These are phyloP conservation scores for Fusarium bulbicola DNA, from an alignment of 2,329 filamentous ascomycete genomes.

Conservation along the genomic window DNA sequence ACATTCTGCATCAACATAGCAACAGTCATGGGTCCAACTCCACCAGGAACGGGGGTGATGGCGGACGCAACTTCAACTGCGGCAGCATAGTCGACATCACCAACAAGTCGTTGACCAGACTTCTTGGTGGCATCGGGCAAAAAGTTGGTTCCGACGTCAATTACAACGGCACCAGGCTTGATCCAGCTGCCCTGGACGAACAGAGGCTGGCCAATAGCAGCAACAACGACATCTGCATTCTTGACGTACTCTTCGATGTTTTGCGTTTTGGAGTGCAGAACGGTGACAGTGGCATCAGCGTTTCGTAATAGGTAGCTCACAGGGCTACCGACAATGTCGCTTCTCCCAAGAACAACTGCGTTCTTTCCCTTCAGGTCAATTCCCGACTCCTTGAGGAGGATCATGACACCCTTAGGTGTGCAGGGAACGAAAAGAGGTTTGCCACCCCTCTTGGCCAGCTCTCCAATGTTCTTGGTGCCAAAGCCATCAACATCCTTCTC, in stretches of 20 bases:
- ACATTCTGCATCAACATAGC: slow-evolving; percentile 98
- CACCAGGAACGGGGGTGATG: slow-evolving; percentile 95
- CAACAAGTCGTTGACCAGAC: slow-evolving; percentile 89
- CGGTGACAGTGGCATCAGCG: slow-evolving; percentile 94
- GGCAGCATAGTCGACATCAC: slow-evolving; percentile 91
- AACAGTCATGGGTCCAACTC: slow-evolving; percentile 98
- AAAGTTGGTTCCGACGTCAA: slow-evolving; percentile 98
- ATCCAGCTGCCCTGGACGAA: slow-evolving; percentile 97
- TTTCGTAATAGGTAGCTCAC: slow-evolving; percentile 96
- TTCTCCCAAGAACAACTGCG: slow-evolving; percentile 92
- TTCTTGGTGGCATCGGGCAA: slow-evolving; percentile 89
- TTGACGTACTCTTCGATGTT: slow-evolving; percentile 79
- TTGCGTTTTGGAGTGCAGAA: slow-evolving; percentile 90
- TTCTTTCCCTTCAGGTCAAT: slow-evolving; percentile 89
- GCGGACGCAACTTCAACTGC: slow-evolving; percentile 86
- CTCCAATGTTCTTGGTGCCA: slow-evolving; percentile 91
- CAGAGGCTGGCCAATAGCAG: slow-evolving; percentile 85
- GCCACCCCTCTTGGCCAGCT: slow-evolving; percentile 94
- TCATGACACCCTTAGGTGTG: slow-evolving; percentile 98
- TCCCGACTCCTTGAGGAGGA: slow-evolving; percentile 83
- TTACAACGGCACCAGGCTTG: slow-evolving; percentile 93
- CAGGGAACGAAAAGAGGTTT: slow-evolving; percentile 90
- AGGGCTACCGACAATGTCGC: slow-evolving; percentile 96
- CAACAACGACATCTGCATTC: slow-evolving; percentile 87
- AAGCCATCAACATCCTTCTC: slow-evolving; percentile 99